Percentiles rank a stretch among this genome's conserved stretches.
Evolutionary conservation across 768 basidiomycete genomes (phyloP).

Genomic region (Amanita brunnescens): DNA sequence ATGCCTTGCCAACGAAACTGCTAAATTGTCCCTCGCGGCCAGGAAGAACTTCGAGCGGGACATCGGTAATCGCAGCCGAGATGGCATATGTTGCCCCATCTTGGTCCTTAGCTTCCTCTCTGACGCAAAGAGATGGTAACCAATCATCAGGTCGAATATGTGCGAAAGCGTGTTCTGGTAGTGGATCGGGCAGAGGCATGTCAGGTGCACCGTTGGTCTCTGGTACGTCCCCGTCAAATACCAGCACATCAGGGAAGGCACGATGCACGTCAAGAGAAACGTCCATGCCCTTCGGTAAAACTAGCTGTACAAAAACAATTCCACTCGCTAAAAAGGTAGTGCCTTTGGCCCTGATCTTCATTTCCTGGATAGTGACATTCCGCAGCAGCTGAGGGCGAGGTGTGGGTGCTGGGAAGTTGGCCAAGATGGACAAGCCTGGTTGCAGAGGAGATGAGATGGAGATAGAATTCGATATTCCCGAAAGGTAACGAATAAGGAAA

Average conservation of each 20-base stretch:
- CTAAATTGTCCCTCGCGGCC: constrained; percentile 72
- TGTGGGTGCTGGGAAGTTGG: constrained; percentile 57
- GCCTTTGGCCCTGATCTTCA: constrained; percentile 53
- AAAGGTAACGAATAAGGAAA: constrained; percentile 60
- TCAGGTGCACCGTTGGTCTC: constrained; percentile 23
- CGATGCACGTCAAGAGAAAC: constrained; percentile 52
- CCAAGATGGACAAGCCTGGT: constrained; percentile 35
- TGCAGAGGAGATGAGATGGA: constrained; percentile 48
- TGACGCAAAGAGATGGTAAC: constrained; percentile 39
- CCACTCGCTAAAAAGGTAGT: constrained; percentile 58
- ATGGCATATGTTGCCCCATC: constrained; percentile 51
- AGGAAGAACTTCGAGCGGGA: constrained; percentile 70
- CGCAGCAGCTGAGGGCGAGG: constrained; percentile 59
- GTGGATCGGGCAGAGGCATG: constrained; percentile 52
- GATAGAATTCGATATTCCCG: constrained; percentile 47
- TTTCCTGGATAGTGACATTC: constrained; percentile 65
- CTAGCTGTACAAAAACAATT: constrained; percentile 52
- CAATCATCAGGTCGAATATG: constrained; percentile 66
- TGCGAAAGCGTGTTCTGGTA: constrained; percentile 68
- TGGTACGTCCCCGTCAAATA: constrained; percentile 67
- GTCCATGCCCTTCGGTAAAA: constrained; percentile 63
- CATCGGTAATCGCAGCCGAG: constrained; percentile 58
- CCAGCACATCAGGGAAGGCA: constrained; percentile 67
- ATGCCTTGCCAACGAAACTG: constrained; percentile 68
- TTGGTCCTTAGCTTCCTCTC: constrained; percentile 31